Evolutionary conservation across 495 filamentous ascomycete genomes (phyloP), one percentile per base, ranked within the genome.

Genomic region (Penicillium dipodomyicola): DNA sequence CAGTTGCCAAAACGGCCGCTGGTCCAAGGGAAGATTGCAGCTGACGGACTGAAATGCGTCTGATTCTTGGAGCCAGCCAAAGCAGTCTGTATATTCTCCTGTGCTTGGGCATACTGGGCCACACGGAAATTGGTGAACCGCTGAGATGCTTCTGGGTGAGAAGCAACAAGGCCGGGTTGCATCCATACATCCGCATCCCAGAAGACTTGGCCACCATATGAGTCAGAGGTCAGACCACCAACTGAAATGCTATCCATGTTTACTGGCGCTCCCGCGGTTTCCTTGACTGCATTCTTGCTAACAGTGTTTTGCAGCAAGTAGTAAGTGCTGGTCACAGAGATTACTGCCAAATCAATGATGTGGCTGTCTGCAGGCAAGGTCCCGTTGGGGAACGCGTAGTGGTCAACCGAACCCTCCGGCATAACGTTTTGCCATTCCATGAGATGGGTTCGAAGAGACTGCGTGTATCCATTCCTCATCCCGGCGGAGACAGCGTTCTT

Each of bases 121-220:
- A 76, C 70, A 3, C 84, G 81, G 61, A 85, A 87, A 44, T 84
- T 80, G 41, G 80, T 79, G 44, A 86, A 81, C 14, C 82, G 75
- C 60, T 81, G 70, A 11, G 80, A 80, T 19, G 80, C 71, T 57
- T 83, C 69, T 10, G 84, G 84, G 56, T 82, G 77, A 4, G 84
- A 79, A 5, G 82, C 71, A 19, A 80, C 81, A 9, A 87, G 71
- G 9, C 84, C 83, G 20, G 84, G 84, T 20, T 85, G 82, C 84
- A 87, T 87, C 83, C 84, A 87, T 45, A 84, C 65, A 65, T 82
- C 84, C 14, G 84, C 82, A 67, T 87, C 84, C 84, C 84, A 87
- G 63, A 87, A 86, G 30, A 86, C 72, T 27, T 80, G 69, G 1
- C 84, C 84, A 29, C 72, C 84, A 56, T 87, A 87, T 6, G 80